Base-by-base conservation (phyloP, 495 filamentous ascomycete genomes). In the Penicillium steckii region DNA sequence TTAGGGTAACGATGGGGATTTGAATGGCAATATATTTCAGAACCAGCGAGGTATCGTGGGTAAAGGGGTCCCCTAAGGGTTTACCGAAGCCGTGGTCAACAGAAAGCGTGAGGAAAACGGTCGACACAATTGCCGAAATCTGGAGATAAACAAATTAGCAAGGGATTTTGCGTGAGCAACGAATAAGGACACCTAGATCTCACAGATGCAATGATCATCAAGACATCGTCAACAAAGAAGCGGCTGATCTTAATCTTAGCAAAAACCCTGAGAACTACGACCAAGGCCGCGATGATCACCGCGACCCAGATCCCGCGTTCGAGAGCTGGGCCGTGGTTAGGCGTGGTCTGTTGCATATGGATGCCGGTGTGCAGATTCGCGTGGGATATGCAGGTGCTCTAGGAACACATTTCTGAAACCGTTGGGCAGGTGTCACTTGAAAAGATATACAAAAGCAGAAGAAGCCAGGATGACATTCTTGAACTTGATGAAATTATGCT, bases 131-230 rank as follows among this genome's bases (percentile, higher is more conserved):
- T 7, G 61, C 57, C 15, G 68, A 44, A 8, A 59, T 32, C 70
- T 73, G 21, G 44, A 35, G 24, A 17, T 13, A 9, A 29, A 30
- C 6, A 15, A 15, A 30, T 50, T 24, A 54, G 46, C 45, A 21
- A 9, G 3, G 6, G 15, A 45, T 45, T 13, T 10, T 6, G 12
- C 21, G 22, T 24, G 32, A 26, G 5, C 15, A 19, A 9, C 46
- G 7, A 18, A 13, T 27, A 37, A 7, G 21, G 15, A n/a, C 10
- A 8, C 23, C 40, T 22, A 22, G 29, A 21, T 42, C 48, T 45
- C 56, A 74, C 71, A 59, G 57, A 30, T 2, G 71, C 62, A 8
- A 68, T 7, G 22, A 74, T 55, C 71, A 74, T 74, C 30, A 72
- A 18, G 4, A 65, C 57, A 65, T 74, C 71, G 42, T 74, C 71